These are phyloP conservation scores for Areca catechu DNA, from an alignment of 176 grass and related monocot species.

Conservation along the genomic window DNA sequence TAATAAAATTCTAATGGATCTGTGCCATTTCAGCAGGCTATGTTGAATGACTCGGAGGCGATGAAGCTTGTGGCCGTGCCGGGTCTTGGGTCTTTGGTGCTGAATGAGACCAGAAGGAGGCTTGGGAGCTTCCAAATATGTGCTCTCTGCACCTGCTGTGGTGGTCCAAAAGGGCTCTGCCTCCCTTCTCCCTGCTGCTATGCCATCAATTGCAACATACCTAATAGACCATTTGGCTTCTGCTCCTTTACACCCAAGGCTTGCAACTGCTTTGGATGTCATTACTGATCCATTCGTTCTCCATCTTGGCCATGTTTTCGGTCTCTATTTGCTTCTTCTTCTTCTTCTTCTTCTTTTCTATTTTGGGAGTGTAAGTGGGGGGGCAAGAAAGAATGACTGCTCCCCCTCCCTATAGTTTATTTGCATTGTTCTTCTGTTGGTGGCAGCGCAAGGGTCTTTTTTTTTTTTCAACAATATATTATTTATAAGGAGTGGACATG, in stretches of 20 bases:
- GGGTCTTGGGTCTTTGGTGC: constrained; percentile 6
- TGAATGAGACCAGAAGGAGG: constrained; percentile 33
- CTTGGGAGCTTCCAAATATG: constrained; percentile 68
- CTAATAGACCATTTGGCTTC: constrained; percentile 77
- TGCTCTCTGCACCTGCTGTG: constrained; percentile 77
- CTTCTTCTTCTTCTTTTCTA: constrained; percentile 16
- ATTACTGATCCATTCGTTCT: constrained; percentile 24
- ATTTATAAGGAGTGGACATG: no score
- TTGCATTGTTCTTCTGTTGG: no score
- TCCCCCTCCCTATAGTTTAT: no score
- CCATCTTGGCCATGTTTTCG: constrained; percentile 6
- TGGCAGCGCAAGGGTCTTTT: no score
- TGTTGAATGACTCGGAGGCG: no score
- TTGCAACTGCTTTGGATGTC: constrained; percentile 80
- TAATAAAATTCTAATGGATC: no score
- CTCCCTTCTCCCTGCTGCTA: constrained; percentile 87
- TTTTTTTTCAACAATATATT: no score
- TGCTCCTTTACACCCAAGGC: constrained; percentile 69
- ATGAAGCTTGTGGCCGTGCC: neutral
- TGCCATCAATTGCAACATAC: constrained; percentile 91
- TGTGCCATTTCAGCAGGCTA: no score
- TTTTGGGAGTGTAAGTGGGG: neutral
- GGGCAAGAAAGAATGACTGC: no score
- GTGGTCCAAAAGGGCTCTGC: constrained; percentile 55
- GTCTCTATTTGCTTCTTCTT: constrained; percentile 13